A percentile compares a stretch with the other conserved stretches of the same genome.
Evolutionary conservation across 2,329 filamentous ascomycete species (phyloP).

Genomic region (Massarina eburnea): DNA sequence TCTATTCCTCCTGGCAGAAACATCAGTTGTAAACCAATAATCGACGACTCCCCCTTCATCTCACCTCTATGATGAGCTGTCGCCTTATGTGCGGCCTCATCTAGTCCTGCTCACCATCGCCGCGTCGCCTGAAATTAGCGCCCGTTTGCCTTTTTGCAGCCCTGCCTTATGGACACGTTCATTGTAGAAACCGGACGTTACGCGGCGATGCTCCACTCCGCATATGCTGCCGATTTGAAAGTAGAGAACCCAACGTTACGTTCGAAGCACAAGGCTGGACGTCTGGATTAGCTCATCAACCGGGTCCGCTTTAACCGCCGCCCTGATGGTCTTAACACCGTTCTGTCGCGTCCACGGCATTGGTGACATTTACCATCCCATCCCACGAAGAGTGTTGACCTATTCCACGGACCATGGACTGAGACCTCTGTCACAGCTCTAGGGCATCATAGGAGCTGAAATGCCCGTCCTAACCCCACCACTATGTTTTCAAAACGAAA

Average conservation of each 20-base stretch:
- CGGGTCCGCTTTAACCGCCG: neutral
- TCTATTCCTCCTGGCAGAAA: slow-evolving; percentile 1
- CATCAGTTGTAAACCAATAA: neutral
- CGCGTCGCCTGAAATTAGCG: slow-evolving; percentile 4
- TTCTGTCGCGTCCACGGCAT: neutral
- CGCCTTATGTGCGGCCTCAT: slow-evolving; percentile 6
- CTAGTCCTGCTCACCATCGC: neutral
- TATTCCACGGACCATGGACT: too few relatives aligned
- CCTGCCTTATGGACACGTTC: neutral
- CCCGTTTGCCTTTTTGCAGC: slow-evolving; percentile 3
- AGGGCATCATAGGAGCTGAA: neutral
- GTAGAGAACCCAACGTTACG: neutral
- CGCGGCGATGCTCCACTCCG: neutral
- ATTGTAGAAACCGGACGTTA: neutral
- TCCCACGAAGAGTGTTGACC: too few relatives aligned
- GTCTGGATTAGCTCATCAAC: neutral
- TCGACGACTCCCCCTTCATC: neutral
- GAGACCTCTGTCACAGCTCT: too few relatives aligned
- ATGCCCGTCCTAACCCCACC: neutral
- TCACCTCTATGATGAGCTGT: neutral
- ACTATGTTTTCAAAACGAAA: neutral
- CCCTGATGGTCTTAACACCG: neutral
- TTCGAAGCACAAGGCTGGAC: neutral
- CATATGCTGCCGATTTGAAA: neutral
- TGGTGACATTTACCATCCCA: too few relatives aligned